Percentiles rank a stretch among this genome's conserved stretches.
Conservation (phyloP, 805 yeast genomes). For the Pichia gijzeniarum region DNA sequence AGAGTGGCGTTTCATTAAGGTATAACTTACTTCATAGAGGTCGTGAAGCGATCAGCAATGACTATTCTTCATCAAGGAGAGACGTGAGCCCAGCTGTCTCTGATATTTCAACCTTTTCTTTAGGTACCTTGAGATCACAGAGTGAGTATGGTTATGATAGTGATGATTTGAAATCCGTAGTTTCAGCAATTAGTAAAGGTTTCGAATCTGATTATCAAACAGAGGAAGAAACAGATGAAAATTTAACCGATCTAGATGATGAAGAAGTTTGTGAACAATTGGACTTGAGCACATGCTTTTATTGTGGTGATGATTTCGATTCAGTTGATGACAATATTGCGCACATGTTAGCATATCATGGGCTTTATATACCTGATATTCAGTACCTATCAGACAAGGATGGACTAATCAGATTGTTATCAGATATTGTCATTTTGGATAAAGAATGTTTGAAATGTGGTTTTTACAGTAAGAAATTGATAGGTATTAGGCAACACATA, state of each 20-base stretch:
- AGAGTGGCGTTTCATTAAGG: slow-evolving; percentile 16
- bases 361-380: slow-evolving; percentile 81
- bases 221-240: slow-evolving; percentile 12
- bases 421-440: slow-evolving; percentile 72
- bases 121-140: slow-evolving; percentile 30
- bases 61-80: slow-evolving; percentile 29
- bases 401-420: slow-evolving; percentile 67
- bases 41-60: slow-evolving; percentile 15
- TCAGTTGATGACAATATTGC: slow-evolving; percentile 41
- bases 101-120: slow-evolving; percentile 49
- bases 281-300: slow-evolving; percentile 42
- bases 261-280: slow-evolving; percentile 20
- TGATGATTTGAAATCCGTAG: slow-evolving; percentile 20
- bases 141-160: slow-evolving; percentile 19
- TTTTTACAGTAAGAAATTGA: slow-evolving; percentile 71
- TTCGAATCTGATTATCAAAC: slow-evolving; percentile 8
- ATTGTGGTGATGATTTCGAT: slow-evolving; percentile 37
- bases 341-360: slow-evolving; percentile 77
- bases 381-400: slow-evolving; percentile 57
- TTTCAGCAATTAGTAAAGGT: slow-evolving; percentile 3
- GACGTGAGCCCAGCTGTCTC: slow-evolving; percentile 48
- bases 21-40: slow-evolving; percentile 17
- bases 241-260: slow-evolving; percentile 10
- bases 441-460: slow-evolving; percentile 75
- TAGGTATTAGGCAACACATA: slow-evolving; percentile 86